Evolutionary conservation across 73 alveolate species (phyloP).

Genomic region (Paramecium tetraurelia): DNA sequence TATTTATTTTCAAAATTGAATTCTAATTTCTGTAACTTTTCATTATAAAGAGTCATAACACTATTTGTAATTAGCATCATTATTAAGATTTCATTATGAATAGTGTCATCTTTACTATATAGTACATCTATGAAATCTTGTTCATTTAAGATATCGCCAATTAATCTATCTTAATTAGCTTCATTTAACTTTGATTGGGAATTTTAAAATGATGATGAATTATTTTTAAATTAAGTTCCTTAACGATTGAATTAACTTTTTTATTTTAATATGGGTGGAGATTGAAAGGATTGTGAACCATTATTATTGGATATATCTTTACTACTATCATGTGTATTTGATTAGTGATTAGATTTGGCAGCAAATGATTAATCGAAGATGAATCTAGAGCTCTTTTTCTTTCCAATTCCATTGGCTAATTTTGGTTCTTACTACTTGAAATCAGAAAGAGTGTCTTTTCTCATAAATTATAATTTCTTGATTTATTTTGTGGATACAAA

Average conservation of each 20-base stretch:
- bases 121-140: background rate
- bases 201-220: background rate
- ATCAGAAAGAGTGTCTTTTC: background rate
- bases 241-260: background rate
- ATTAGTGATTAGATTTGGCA: background rate
- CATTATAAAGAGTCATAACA: background rate
- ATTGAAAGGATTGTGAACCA: background rate
- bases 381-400: background rate
- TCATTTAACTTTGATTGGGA: background rate
- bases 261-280: background rate
- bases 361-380: background rate
- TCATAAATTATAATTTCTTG: background rate
- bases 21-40: background rate
- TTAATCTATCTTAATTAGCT: background rate
- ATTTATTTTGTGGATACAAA: background rate
- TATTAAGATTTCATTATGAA: background rate
- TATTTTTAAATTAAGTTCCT: background rate
- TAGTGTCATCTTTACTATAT: background rate
- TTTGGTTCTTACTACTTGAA: background rate
- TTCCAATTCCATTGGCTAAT: background rate
- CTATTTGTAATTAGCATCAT: conserved; percentile 17
- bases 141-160: background rate
- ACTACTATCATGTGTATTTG: background rate
- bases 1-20: background rate
- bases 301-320: background rate